phyloP scores from a whole-genome alignment of 345 rosid genomes.

The Dovyalis caffra region DNA sequence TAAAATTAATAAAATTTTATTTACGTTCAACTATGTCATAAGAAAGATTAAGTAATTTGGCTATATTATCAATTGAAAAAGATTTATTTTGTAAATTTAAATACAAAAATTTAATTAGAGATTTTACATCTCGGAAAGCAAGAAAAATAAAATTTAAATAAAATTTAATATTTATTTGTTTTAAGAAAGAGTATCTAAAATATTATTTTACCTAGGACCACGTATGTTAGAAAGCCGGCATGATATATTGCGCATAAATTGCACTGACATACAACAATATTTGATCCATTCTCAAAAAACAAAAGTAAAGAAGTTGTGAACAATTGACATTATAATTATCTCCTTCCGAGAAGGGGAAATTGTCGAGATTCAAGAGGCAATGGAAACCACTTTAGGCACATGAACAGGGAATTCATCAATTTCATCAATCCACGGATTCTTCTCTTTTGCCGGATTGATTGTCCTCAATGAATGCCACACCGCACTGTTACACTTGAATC shows the following conservation, averaged over 20 bases:
- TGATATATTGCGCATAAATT: not conserved
- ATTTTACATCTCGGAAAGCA: too few species aligned
- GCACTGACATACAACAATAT: not conserved
- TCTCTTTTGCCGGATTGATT: constrained; percentile 64
- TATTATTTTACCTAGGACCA: too few species aligned
- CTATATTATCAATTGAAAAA: too few species aligned
- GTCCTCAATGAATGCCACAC: constrained; percentile 82
- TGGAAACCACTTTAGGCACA: constrained; percentile 30
- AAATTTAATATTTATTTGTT: too few species aligned
- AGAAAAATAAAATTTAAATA: too few species aligned
- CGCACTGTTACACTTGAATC: constrained; percentile 93
- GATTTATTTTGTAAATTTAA: too few species aligned
- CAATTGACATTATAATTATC: not conserved
- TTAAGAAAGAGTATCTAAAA: too few species aligned
- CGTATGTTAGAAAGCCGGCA: too few species aligned
- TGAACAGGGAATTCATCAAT: constrained; percentile 73
- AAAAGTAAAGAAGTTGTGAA: not conserved
- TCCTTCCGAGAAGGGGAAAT: not conserved
- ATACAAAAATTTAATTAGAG: too few species aligned
- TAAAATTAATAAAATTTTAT: too few species aligned
- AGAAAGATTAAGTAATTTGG: too few species aligned
- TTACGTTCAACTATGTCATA: too few species aligned
- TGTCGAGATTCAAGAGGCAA: constrained; percentile 5
- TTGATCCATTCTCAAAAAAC: not conserved
- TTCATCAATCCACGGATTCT: constrained; percentile 84